Evolutionary conservation across 169 alveolate species (phyloP), one percentile per base, ranked within the genome.

Genomic region (Cryptosporidium meleagridis): DNA sequence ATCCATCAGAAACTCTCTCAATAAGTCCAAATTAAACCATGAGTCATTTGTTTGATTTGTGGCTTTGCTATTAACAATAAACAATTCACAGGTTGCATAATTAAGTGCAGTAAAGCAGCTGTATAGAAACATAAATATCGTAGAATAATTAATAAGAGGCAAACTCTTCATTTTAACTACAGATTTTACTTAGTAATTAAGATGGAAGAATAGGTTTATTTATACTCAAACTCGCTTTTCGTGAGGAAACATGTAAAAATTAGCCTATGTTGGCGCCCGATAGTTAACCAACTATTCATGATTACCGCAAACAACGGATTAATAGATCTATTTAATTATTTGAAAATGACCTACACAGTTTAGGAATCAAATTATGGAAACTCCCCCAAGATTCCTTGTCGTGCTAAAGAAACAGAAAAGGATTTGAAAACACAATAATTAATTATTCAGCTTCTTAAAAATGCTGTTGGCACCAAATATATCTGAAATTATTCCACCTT

Each of bases 401-500:
- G 5, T 12, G 4, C 21, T 12, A 48, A 14, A 48, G 12, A 48
- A 48, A 48, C 21, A 41, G 14, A 39, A 48, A 1, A 48, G 14
- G 10, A 7, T 48, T 48, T 48, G 55, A 48, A 48, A 48, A 48
- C 23, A 48, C 55, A 48, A 44, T 44, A 44, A 12, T 48, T 55
- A 55, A 55, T 5, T 55, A 55, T 55, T 55, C 26, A 55, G 12
- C 29, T 65, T 80, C 37, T 48, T 80, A 45, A 80, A 26, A 26
- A 80, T 80, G 35, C 21, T 51, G 16, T 80, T 67, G 14, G 68
- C 75, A 39, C 70, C 68, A n/a, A 80, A n/a, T n/a, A 80, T n/a
- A 10, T 65, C 89, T 33, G 89, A 80, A 35, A 75, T 29, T 23
- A 80, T 45, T 21, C 71, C 55, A 41, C 68, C 52, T 45, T 80